phyloP scores from a whole-genome alignment of 2,329 filamentous ascomycete species.

The Alternaria tenuissima region DNA sequence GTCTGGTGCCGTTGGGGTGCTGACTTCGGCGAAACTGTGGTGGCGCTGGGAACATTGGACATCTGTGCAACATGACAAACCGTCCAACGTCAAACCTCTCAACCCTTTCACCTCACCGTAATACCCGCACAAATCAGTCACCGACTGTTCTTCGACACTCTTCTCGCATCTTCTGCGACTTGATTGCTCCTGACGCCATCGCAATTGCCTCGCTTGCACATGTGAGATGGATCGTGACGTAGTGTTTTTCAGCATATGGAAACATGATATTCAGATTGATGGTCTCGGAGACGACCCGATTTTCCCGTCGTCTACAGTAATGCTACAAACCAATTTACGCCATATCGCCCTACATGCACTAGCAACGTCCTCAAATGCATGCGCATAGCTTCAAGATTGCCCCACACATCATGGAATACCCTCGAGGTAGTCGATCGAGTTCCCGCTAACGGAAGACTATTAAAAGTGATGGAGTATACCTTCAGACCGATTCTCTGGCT shows the following conservation, averaged over 20 bases:
- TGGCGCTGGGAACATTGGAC: slow-evolving; percentile 16
- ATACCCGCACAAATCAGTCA: not conserved
- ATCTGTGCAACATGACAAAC: slow-evolving; percentile 8
- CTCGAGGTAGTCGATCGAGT: not conserved
- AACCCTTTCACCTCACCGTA: slow-evolving; percentile 2
- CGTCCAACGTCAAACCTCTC: not conserved
- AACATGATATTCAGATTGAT: slow-evolving; percentile 6
- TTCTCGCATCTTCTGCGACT: not conserved
- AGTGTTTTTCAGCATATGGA: not conserved
- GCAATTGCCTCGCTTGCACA: not conserved
- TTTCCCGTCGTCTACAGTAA: slow-evolving; percentile 11
- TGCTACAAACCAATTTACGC: slow-evolving; percentile 17
- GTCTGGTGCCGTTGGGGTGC: slow-evolving; percentile 12
- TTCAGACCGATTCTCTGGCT: not conserved
- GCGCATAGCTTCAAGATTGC: not conserved
- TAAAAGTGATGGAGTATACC: not conserved
- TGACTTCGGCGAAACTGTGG: slow-evolving; percentile 23
- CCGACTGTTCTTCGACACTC: not conserved
- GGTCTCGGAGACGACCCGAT: not conserved
- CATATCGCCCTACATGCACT: not conserved
- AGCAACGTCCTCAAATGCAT: not conserved
- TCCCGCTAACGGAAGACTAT: not conserved
- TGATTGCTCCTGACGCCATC: not conserved
- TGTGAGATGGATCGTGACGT: not conserved
- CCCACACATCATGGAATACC: not conserved